Evolutionary conservation across 192 early-diverging fungal species (phyloP), one percentile per base, ranked within the genome.

Genomic region (Dissophora ornata): DNA sequence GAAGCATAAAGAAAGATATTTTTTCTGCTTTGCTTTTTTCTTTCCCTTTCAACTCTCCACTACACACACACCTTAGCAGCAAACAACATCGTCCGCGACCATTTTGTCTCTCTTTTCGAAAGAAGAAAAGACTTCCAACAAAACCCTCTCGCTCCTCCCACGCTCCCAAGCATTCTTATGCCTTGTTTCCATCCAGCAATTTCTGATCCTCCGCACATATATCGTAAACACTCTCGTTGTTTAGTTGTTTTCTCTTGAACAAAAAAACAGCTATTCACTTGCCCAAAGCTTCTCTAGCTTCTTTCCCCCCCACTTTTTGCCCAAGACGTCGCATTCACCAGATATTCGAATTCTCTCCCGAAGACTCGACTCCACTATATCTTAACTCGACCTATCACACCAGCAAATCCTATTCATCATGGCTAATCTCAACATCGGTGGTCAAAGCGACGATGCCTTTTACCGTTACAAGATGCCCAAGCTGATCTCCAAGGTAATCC

Each of bases 401-500:
- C 3, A 16, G 12, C 9, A 13, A 26, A 5, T 25, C 42, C 45
- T 67, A 67, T 67, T 36, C 73, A 90, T 66, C 79, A 92, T 91
- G 90, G 84, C 86, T 83, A 80, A 84, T 75, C 81, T 92, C 68
- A 98, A 98, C 84, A 95, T 98, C 77, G 88, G 92, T 57, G 88
- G 93, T 73, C 93, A 96, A 80, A 88, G 91, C 61, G 86, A 91
- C 60, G 97, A 99, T 88, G 84, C 91, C 80, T 99, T 95, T 80
- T 96, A 98, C 87, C 93, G 97, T 47, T 99, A 99, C 90, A 98
- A 97, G 85, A 99, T 99, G 97, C 97, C 96, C 34, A 90, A 87
- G 60, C 85, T 98, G 45, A 80, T 86, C 64, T 83, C 85, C 68
- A 93, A 93, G 84, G 82, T 85, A 89, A 58, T 67, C 25, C 41